Base-by-base conservation (phyloP, 202 grass and related monocot genomes). In the Hordeum pubiflorum region DNA sequence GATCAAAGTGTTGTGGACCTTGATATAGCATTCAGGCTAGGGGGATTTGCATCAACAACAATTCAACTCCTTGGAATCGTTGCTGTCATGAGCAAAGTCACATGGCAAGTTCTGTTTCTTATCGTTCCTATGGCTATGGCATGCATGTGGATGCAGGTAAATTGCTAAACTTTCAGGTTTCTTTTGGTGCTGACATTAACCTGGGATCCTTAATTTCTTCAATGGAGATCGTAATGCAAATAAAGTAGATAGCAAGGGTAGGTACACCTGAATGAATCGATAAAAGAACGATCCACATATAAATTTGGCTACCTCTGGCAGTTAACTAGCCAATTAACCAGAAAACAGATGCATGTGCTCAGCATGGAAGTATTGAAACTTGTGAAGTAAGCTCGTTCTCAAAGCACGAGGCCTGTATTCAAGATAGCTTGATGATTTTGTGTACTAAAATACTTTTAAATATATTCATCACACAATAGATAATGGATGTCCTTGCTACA, bases 1-100 rank as follows among this genome's bases (percentile, higher is more conserved):
- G 96, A 99, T 74, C 96, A 99, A 93, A 99, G 92, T 88, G 90
- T 99, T 63, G 92, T 99, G 84, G 96, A 99, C 75, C 88, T 94
- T 65, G 96, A 99, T 78, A 99, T 99, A 75, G 89, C 96, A 52
- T 99, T 99, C 79, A 93, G 96, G 55, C 96, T 99, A 26, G 96
- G 96, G 77, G 92, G 96, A 38, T 99, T 99, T 87, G 85, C 96
- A 81, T 83, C 96, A 74, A 95, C 92, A 41, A 93, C 96, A 83
- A 99, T 99, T 88, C 96, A 99, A 88, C 90, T 99, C 57, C 85
- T 99, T n/a, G 89, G 90, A 79, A 93, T 99, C 61, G 89, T 99
- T 85, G 92, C 87, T 87, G 96, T 99, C 40, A 99, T 99, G 96
- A 90, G 81, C 75, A 96, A 91, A 78, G 96, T 91, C 36, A 99